Conservation (phyloP, 305 asterid species). For the Rubia tinctorum region DNA sequence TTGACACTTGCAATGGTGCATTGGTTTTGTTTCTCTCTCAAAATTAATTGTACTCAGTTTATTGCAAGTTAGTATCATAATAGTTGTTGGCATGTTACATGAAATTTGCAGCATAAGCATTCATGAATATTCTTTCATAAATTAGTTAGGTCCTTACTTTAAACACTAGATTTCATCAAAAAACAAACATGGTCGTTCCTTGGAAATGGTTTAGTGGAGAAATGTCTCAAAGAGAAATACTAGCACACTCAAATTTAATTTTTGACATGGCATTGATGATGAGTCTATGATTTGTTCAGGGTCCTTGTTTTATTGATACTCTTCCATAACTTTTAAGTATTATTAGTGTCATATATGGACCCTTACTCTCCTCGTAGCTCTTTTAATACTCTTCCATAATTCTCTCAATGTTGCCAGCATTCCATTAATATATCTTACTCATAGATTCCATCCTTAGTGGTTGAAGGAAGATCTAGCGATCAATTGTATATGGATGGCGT, state of each 20-base stretch:
- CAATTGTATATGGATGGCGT: too few relatives aligned
- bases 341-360: background rate
- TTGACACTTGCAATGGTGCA: background rate
- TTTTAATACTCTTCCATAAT: background rate
- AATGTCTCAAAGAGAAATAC: background rate
- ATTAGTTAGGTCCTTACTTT: background rate
- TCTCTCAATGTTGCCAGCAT: background rate
- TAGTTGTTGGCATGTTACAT: background rate
- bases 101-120: background rate
- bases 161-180: background rate
- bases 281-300: background rate
- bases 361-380: background rate
- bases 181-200: background rate
- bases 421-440: background rate
- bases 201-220: background rate
- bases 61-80: background rate
- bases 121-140: background rate
- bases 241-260: background rate
- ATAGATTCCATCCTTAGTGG: background rate
- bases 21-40: background rate
- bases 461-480: too few relatives aligned
- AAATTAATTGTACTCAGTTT: background rate
- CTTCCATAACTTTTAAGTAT: background rate
- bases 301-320: background rate
- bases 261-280: background rate